Conservation (phyloP, 148 eudicot species). For the Limonium bicolor region DNA sequence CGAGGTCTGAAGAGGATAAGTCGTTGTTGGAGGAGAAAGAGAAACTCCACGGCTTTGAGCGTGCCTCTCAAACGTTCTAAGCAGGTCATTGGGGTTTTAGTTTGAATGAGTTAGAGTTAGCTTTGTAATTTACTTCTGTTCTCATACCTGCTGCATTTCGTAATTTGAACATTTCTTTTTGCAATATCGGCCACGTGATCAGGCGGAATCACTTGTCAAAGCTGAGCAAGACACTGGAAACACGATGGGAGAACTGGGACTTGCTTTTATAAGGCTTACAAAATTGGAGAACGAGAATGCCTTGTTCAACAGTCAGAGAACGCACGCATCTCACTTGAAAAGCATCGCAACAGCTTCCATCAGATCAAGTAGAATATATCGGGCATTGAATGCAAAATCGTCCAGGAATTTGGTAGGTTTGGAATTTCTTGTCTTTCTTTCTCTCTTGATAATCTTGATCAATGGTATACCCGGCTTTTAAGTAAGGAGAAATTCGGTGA, state of each 20-base stretch:
- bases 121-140: not conserved
- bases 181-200: slow-evolving; percentile 5
- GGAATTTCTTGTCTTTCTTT: not conserved
- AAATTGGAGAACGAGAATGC: slow-evolving; percentile 81
- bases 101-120: not conserved
- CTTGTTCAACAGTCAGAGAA: slow-evolving; percentile 33
- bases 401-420: slow-evolving; percentile 61
- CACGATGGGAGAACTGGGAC: slow-evolving; percentile 82
- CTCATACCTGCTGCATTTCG: not conserved
- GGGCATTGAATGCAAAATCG: slow-evolving; percentile 72
- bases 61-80: slow-evolving; percentile 53
- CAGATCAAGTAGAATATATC: slow-evolving; percentile 65
- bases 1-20: slow-evolving; percentile 65
- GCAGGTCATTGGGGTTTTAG: slow-evolving; percentile 40
- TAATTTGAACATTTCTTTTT: not conserved
- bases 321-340: slow-evolving; percentile 65
- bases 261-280: slow-evolving; percentile 71
- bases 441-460: not conserved
- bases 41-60: slow-evolving; percentile 50
- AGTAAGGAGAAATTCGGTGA: no score
- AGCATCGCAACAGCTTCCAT: slow-evolving; percentile 73
- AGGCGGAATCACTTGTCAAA: slow-evolving; percentile 90
- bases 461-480: no score
- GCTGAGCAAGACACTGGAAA: slow-evolving; percentile 85
- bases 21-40: slow-evolving; percentile 74